These are phyloP conservation scores for Pichia sp. DNA, from an alignment of 1,139 yeast genomes.

Conservation along the genomic window DNA sequence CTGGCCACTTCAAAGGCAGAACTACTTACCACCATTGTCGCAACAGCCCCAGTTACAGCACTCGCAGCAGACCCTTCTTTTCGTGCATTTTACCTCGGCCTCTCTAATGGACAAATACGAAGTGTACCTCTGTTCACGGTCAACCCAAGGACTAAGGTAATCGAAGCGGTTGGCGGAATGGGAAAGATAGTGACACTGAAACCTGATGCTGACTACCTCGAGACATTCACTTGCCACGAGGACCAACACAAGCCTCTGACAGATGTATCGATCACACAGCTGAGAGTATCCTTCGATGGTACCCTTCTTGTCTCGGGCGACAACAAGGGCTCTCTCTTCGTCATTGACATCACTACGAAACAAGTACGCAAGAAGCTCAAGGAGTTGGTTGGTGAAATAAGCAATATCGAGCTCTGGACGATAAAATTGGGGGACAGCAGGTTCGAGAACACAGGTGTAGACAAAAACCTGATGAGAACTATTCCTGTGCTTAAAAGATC, in stretches of 20 bases:
- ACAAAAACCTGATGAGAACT: constrained; percentile 37
- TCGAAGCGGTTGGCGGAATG: constrained; percentile 56
- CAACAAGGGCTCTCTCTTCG: constrained; percentile 57
- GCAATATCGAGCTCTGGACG: constrained; percentile 25
- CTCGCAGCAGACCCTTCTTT: constrained; percentile 79
- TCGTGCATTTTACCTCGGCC: constrained; percentile 69
- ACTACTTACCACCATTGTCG: constrained; percentile 66
- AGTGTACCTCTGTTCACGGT: constrained; percentile 49
- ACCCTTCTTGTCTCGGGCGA: constrained; percentile 74
- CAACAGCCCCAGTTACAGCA: constrained; percentile 54
- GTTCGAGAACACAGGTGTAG: constrained; percentile 31
- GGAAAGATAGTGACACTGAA: constrained; percentile 51
- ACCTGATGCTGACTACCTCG: constrained; percentile 46
- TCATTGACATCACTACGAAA: constrained; percentile 70
- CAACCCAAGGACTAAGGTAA: constrained; percentile 32
- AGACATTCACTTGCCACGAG: constrained; percentile 57
- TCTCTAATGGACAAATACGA: constrained; percentile 58
- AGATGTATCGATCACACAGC: constrained; percentile 42
- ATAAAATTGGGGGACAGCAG: constrained; percentile 21
- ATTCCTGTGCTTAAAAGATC: constrained; percentile 60
- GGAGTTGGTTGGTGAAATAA: constrained; percentile 38
- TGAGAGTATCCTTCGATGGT: constrained; percentile 72
- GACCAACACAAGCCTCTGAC: constrained; percentile 13
- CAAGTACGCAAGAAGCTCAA: constrained; percentile 70
- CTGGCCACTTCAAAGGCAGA: constrained; percentile 36